phyloP scores from a whole-genome alignment of 2,329 filamentous ascomycete species.

The Trichoderma arundinaceum region DNA sequence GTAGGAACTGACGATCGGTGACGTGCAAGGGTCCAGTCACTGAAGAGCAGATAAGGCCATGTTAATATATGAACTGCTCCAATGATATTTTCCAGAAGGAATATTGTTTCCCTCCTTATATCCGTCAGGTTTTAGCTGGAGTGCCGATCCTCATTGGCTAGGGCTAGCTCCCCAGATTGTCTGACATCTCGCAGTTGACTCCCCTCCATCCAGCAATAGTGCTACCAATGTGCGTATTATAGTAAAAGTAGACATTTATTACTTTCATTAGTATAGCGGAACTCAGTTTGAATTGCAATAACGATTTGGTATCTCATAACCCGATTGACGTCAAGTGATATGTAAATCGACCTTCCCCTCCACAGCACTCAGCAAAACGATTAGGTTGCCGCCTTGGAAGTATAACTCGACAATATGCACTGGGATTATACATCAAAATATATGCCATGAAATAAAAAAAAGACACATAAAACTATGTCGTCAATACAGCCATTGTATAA shows the following conservation, averaged over 20 bases:
- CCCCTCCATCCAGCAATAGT: too few species aligned
- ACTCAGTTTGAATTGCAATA: not conserved
- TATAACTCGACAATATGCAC: conserved; percentile 1
- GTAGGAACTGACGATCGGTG: not conserved
- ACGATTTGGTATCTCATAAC: conserved; percentile 6
- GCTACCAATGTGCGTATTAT: not conserved
- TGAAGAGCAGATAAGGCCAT: too few species aligned
- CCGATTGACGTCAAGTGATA: not conserved
- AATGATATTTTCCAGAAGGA: not conserved
- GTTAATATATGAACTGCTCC: too few species aligned
- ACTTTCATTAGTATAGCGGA: too few species aligned
- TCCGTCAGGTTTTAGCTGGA: not conserved
- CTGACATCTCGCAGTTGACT: not conserved
- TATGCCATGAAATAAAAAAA: conserved; percentile 13
- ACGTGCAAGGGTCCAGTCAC: not conserved
- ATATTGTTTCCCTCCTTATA: not conserved
- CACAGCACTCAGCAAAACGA: not conserved
- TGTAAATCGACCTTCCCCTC: not conserved
- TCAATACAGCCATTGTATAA: not conserved
- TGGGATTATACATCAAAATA: conserved; percentile 16
- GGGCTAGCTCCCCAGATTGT: not conserved
- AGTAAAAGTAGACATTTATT: too few species aligned
- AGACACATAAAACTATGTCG: not conserved
- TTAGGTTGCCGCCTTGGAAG: not conserved
- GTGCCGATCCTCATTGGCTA: not conserved